phyloP scores from a whole-genome alignment of 2,329 filamentous ascomycete genomes.

The Aspergillus niger region DNA sequence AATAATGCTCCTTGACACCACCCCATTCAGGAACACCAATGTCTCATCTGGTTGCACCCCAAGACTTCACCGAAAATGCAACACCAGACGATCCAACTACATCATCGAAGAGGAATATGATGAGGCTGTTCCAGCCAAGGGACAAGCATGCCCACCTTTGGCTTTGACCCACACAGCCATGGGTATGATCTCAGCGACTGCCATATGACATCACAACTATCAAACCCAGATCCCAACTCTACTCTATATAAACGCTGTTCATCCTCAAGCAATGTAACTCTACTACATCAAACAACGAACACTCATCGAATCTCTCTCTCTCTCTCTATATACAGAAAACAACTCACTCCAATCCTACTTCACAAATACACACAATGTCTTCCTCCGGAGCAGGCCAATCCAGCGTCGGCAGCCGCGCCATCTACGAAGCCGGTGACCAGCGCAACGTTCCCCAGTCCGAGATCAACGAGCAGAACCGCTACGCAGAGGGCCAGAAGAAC shows the following conservation, averaged over 20 bases:
- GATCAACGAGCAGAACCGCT: conserved; percentile 58
- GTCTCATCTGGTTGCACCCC: not conserved
- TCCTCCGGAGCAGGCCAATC: conserved; percentile 53
- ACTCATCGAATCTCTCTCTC: not conserved
- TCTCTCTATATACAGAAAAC: too few species aligned
- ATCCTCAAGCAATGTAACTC: not conserved
- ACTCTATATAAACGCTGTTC: conserved; percentile 1
- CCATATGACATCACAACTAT: conserved; percentile 16
- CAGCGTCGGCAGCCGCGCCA: conserved; percentile 64
- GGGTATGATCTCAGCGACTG: conserved; percentile 25
- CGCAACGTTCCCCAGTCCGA: conserved; percentile 61
- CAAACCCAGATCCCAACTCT: not conserved
- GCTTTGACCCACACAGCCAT: conserved; percentile 8
- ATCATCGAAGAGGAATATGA: not conserved
- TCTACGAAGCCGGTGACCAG: conserved; percentile 81
- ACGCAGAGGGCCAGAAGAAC: conserved; percentile 70
- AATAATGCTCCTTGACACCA: too few species aligned
- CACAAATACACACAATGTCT: conserved; percentile 28
- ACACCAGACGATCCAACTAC: not conserved
- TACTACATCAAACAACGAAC: not conserved
- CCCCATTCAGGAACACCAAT: not conserved
- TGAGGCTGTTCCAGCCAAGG: not conserved
- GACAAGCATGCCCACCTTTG: not conserved
- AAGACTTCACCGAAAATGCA: not conserved
- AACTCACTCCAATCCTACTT: not conserved